Base-by-base conservation (phyloP, 2,329 filamentous ascomycete genomes). In the Aspergillus fijiensis region DNA sequence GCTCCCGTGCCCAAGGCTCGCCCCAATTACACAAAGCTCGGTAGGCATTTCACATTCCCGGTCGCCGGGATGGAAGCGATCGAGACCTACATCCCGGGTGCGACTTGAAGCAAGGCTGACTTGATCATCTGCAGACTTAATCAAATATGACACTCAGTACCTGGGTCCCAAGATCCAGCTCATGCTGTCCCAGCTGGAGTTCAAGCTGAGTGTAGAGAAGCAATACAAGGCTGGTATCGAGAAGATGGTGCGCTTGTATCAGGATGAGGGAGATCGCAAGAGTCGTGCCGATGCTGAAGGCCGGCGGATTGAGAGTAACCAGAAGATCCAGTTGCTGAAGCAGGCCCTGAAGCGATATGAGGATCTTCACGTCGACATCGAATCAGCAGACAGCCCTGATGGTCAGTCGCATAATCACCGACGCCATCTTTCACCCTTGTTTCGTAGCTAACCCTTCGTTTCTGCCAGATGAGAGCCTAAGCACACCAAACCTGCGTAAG, bases 151-250 rank as follows among this genome's bases (percentile, higher is more conserved):
- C 74, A 97, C 93, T 33, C 90, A 91, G 19, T 91, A 97, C 75
- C 88, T 99, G 63, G 95, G 95, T 35, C 94, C 95, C 62, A 92
- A 96, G 68, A 99, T 99, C 72, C 95, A 99, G 80, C 90, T 98
- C 72, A 99, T 99, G 95, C 82, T 99, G 72, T 96, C 95, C 51
- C 95, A 99, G 77, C 89, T 99, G 65, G 92, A 98, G 77, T 99
- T 99, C 82, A 99, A 99, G 81, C 85, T 99, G 63, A 96, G 95
- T 67, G 95, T 99, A 29, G 95, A 99, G 76, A 96, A 97, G 75
- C 95, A 99, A 79, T 99, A 99, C 78, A 92, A 98, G 67, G 96
- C 96, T 72, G 95, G 95, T 63, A 95, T 99, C 69, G 95, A 99
- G 78, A 99, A 99, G 81, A 98, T 99, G 95, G 91, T 97, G 51